phyloP scores from a whole-genome alignment of 2,329 filamentous ascomycete genomes.

The Fusarium irregulare region DNA sequence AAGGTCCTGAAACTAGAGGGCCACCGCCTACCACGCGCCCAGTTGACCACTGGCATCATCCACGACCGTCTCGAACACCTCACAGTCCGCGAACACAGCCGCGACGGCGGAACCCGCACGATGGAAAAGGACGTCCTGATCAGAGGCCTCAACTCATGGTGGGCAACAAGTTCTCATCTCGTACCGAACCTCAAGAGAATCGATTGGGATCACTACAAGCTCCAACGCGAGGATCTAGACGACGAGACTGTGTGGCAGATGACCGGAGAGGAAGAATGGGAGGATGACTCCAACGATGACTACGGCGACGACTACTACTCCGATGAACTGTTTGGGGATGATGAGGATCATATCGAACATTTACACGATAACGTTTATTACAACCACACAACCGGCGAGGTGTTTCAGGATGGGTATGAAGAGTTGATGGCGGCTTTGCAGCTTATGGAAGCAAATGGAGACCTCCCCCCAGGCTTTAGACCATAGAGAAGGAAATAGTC shows the following conservation, averaged over 20 bases:
- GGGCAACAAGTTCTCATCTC: not conserved
- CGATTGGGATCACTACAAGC: conserved; percentile 33
- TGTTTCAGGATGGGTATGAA: not conserved
- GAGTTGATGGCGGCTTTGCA: not conserved
- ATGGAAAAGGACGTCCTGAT: not conserved
- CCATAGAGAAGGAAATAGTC: too few relatives aligned
- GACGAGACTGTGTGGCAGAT: conserved; percentile 23
- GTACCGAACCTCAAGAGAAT: conserved; percentile 26
- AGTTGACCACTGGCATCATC: conserved; percentile 1
- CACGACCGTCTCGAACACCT: conserved; percentile 24
- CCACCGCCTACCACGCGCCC: not conserved
- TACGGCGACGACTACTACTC: not conserved
- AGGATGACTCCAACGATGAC: conserved; percentile 19
- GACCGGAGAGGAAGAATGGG: conserved; percentile 28
- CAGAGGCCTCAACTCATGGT: conserved; percentile 14
- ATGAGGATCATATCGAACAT: not conserved
- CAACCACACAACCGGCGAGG: not conserved
- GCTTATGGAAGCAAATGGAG: not conserved
- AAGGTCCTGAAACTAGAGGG: conserved; percentile 15
- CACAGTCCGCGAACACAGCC: conserved; percentile 3
- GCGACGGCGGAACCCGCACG: not conserved
- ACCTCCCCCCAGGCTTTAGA: not conserved
- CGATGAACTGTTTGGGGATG: not conserved
- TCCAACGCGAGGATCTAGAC: conserved; percentile 24
- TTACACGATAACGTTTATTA: not conserved